These are phyloP conservation scores for Harringtonia lauricola DNA, from an alignment of 2,329 filamentous ascomycete genomes.

Conservation along the genomic window DNA sequence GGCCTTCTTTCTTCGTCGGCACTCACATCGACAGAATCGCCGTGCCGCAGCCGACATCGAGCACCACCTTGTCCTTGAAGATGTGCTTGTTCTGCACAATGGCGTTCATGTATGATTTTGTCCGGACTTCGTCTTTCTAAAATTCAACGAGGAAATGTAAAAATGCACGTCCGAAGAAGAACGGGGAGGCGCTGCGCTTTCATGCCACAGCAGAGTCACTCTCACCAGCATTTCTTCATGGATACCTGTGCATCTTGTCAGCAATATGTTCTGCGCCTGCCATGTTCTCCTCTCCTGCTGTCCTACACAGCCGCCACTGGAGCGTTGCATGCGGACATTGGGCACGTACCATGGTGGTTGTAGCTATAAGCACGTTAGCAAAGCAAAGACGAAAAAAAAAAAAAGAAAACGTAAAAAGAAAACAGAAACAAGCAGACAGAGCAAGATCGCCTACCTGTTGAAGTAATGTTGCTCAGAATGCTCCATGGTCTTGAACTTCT, in stretches of 20 bases:
- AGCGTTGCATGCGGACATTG: background rate
- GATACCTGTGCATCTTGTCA: constrained; percentile 55
- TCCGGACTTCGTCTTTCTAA: constrained; percentile 97
- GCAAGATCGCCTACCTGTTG: constrained; percentile 59
- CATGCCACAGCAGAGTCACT: constrained; percentile 16
- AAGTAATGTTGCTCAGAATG: constrained; percentile 99
- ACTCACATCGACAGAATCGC: constrained; percentile 95
- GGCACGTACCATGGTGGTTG: constrained; percentile 79
- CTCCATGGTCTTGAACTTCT: constrained; percentile 61
- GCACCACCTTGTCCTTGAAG: constrained; percentile 83
- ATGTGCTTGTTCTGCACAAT: constrained; percentile 95
- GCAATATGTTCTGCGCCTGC: too few relatives aligned
- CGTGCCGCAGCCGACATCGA: constrained; percentile 95
- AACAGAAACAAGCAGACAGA: background rate
- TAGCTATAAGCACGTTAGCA: constrained; percentile 49
- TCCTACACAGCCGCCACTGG: too few relatives aligned
- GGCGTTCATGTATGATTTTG: constrained; percentile 89
- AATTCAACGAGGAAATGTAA: background rate
- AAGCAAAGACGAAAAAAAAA: background rate
- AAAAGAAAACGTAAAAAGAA: background rate
- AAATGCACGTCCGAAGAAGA: constrained; percentile 3
- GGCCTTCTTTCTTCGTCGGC: background rate
- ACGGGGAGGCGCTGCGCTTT: constrained; percentile 4
- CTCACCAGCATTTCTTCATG: constrained; percentile 97
- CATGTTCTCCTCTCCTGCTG: too few relatives aligned